Base-by-base conservation (phyloP, 2,329 filamentous ascomycete genomes). In the Macrophomina phaseolina region DNA sequence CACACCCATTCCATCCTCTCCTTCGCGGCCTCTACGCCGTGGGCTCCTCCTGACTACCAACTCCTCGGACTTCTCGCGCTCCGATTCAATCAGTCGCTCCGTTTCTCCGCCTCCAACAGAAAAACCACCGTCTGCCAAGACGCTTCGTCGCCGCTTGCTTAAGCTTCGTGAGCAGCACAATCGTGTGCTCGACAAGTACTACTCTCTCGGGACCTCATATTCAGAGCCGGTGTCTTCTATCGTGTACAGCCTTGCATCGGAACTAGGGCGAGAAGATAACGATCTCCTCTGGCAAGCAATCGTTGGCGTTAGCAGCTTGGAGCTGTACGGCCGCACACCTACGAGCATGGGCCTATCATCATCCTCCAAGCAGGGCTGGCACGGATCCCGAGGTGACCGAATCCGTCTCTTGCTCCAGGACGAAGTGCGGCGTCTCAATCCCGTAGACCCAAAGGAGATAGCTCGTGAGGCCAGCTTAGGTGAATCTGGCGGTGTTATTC, bases 241-340 rank as follows among this genome's bases (percentile, higher is more conserved):
- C 81, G 87, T 97, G 75, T 99, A 98, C 79, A 96, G 93, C 0
- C 84, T 99, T 14, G 95, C 94, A 1, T 97, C 94, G 1, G 95
- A 98, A 75, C 87, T 99, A 6, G 95, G 95, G 69, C 91, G 94
- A 64, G 95, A 98, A 83, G 94, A 98, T 78, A 99, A 98, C 73
- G 94, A 99, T 73, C 84, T 98, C 28, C 84, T 99, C 14, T 99
- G 95, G 95, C 86, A 97, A 67, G 89, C 93, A 5, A 97, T 98
- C 73, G 92, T 99, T 32, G 95, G 95, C 5, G 92, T 97, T 42
- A 93, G 91, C n/a, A 97, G 93, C 16, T 90, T 97, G 79, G 94
- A 97, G 76, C 85, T 97, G 0, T 97, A 95, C 71, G 94, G 94
- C 16, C 89, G 92, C 66, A 94, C 92, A 23, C 92, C 91, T 52